A percentile compares a stretch with the other conserved stretches of the same genome.
These are phyloP conservation scores for Ophiostoma ulmi DNA, from an alignment of 2,329 filamentous ascomycete species.

Conservation along the genomic window DNA sequence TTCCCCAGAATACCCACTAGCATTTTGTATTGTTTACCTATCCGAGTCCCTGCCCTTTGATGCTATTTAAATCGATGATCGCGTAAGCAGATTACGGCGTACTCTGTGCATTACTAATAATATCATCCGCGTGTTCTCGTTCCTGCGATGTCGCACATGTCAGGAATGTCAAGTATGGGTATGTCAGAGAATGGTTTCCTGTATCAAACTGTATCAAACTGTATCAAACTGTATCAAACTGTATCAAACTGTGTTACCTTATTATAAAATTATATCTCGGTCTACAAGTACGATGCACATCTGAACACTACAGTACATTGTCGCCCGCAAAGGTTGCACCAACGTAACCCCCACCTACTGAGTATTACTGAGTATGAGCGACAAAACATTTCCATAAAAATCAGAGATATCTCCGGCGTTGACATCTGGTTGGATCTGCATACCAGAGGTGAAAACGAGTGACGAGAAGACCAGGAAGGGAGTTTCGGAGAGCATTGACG, in stretches of 20 bases:
- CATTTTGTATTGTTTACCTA: not conserved
- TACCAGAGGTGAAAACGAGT: not conserved
- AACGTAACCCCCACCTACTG: constrained; percentile 15
- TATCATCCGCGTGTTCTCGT: not conserved
- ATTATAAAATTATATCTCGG: not conserved
- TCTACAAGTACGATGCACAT: not conserved
- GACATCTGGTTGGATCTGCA: constrained; percentile 4
- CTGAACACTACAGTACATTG: not conserved
- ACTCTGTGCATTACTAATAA: not conserved
- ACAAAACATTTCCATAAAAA: not conserved
- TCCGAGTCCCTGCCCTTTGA: not conserved
- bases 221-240: no score
- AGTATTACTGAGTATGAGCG: not conserved
- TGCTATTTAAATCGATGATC: not conserved
- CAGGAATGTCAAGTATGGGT: no score
- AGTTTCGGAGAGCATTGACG: not conserved
- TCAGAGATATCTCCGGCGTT: constrained; percentile 7
- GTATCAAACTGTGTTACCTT: constrained; percentile 9
- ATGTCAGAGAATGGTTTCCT: not conserved
- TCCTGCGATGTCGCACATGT: not conserved
- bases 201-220: constrained; percentile 8
- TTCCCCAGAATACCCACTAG: not conserved
- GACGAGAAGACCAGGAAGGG: not conserved
- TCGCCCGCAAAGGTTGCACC: not conserved
- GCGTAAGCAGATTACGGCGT: not conserved